A percentile compares a stretch with the other conserved stretches of the same genome.
Evolutionary conservation across 768 basidiomycete genomes (phyloP).

Genomic region (Tricholomella constricta): DNA sequence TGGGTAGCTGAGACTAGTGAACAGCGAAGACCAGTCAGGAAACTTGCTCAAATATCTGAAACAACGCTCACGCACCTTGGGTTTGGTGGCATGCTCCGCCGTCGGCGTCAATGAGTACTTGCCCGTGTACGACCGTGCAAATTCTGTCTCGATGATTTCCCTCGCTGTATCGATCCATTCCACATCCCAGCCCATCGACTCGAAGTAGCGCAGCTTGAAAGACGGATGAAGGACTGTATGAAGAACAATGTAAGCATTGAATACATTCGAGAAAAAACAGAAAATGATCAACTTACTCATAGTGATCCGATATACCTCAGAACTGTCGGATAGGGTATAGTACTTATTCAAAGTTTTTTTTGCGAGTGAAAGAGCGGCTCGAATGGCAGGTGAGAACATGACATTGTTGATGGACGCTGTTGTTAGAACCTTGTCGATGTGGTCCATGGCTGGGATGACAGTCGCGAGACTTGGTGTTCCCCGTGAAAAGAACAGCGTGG

Average conservation of each 20-base stretch:
- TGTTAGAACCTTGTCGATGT: constrained; percentile 24
- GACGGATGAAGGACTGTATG: constrained; percentile 39
- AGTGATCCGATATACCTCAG: constrained; percentile 29
- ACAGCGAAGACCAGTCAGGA: too few species aligned
- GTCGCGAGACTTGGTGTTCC: constrained; percentile 22
- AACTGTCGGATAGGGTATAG: constrained; percentile 26
- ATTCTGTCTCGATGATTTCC: constrained; percentile 23
- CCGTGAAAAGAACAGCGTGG: constrained; percentile 28
- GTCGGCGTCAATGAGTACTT: neutral
- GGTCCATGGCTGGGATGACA: constrained; percentile 40
- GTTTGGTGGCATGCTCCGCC: neutral
- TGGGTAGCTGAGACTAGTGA: neutral
- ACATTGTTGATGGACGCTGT: constrained; percentile 5
- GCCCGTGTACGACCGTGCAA: constrained; percentile 4
- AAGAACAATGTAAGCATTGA: neutral
- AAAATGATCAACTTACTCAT: constrained; percentile 30
- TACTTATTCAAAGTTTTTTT: constrained; percentile 32
- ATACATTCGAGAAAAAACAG: neutral
- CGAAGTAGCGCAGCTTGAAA: constrained; percentile 38
- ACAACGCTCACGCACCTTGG: neutral
- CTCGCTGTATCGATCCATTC: constrained; percentile 31
- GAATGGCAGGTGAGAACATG: constrained; percentile 15
- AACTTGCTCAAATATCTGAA: neutral
- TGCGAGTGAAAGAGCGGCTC: constrained; percentile 18
- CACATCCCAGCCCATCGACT: constrained; percentile 23